A percentile compares a stretch with the other conserved stretches of the same genome.
phyloP scores from a whole-genome alignment of 2,329 filamentous ascomycete species.

The Fusarium sp. region DNA sequence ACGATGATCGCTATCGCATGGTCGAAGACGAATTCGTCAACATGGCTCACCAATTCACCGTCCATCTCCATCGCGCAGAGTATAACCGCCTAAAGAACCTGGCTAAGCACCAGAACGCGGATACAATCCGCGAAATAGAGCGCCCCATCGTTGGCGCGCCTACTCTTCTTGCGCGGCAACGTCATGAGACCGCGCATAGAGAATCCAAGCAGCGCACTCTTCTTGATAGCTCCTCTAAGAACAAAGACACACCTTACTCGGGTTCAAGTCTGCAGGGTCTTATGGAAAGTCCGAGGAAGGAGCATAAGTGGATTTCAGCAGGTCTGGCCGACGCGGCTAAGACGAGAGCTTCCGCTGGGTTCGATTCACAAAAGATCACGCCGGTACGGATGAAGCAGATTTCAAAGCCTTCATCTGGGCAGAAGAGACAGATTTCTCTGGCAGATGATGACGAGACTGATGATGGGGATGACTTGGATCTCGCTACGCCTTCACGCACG shows the following conservation, averaged over 20 bases:
- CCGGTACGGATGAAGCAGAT: constrained; percentile 16
- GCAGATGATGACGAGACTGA: constrained; percentile 36
- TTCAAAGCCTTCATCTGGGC: not conserved
- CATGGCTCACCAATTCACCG: constrained; percentile 76
- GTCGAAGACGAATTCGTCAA: constrained; percentile 83
- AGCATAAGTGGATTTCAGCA: constrained; percentile 45
- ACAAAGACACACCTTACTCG: constrained; percentile 40
- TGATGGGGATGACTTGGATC: constrained; percentile 25
- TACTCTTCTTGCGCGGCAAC: constrained; percentile 43
- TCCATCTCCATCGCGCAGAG: constrained; percentile 80
- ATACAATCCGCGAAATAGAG: constrained; percentile 62
- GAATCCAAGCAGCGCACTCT: constrained; percentile 43
- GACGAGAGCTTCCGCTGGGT: constrained; percentile 47
- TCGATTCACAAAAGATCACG: constrained; percentile 35
- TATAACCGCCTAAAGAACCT: constrained; percentile 74
- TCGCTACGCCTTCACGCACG: constrained; percentile 30
- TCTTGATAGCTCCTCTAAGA: constrained; percentile 9
- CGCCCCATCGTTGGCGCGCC: constrained; percentile 60
- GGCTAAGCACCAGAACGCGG: constrained; percentile 65
- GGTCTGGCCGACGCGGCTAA: constrained; percentile 33
- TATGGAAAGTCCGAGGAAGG: constrained; percentile 56
- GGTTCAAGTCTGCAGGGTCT: constrained; percentile 55
- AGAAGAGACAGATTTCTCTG: constrained; percentile 27
- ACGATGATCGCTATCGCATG: constrained; percentile 83
- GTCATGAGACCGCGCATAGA: constrained; percentile 37